These are phyloP conservation scores for Lagerstroemia speciosa DNA, from an alignment of 345 rosid species.

Conservation along the genomic window DNA sequence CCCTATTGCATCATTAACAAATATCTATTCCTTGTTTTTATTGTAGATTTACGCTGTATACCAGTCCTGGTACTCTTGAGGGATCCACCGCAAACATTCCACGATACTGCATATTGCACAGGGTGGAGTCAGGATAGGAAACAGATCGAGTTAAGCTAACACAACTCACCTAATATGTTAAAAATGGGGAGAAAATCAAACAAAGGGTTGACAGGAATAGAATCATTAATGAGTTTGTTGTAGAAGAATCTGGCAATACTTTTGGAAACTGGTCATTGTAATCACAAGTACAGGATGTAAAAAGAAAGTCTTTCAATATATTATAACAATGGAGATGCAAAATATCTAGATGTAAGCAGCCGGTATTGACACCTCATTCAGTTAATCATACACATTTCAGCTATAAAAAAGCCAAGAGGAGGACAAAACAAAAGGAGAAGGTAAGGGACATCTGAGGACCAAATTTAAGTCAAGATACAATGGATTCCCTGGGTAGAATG, in stretches of 20 bases:
- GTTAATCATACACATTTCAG: too few species aligned
- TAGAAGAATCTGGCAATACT: background rate
- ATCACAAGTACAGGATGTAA: background rate
- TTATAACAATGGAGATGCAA: background rate
- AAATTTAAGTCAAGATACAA: too few species aligned
- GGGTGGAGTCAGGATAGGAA: conserved; percentile 5
- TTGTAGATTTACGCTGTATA: conserved; percentile 21
- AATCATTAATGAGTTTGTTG: background rate
- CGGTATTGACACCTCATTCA: too few species aligned
- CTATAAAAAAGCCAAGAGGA: too few species aligned
- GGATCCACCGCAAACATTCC: conserved; percentile 42
- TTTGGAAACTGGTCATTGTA: background rate
- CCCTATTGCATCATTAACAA: background rate
- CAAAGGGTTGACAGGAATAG: background rate
- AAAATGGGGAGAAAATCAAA: background rate
- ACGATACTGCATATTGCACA: conserved; percentile 31
- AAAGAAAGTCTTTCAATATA: background rate
- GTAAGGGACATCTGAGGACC: too few species aligned
- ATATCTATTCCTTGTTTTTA: background rate
- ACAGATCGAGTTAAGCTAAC: background rate
- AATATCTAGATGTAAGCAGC: too few species aligned
- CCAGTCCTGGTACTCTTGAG: conserved; percentile 68
- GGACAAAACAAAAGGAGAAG: too few species aligned
- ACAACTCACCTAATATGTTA: background rate
- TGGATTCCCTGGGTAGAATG: too few species aligned